Base-by-base conservation (phyloP, 2,329 filamentous ascomycete species). In the Colletotrichum magnum region DNA sequence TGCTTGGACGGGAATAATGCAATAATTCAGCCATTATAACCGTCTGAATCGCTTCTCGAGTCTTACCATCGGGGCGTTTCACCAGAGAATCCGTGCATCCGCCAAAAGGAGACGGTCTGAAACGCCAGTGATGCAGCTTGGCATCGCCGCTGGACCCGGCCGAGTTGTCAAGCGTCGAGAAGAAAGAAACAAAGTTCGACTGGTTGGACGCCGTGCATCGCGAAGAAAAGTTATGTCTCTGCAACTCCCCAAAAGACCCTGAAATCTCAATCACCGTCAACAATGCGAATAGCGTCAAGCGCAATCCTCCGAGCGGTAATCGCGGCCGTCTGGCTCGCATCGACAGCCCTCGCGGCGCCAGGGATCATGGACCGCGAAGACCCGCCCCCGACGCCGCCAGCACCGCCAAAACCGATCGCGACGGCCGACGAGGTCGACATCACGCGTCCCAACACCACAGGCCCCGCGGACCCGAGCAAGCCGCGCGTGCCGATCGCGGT, bases 81-180 rank as follows among this genome's bases (percentile, higher is more conserved):
- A 56, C 7, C 28, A n/a, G n/a, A 4, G 41, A 15, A 52, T 60
- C 50, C 50, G 41, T 69, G 62, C 62, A 60, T 24, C 9, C 13
- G 24, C 9, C 26, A 9, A 18, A 39, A 5, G 54, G 62, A 56
- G 50, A 36, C 16, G 24, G 12, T 26, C 66, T 69, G 66, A 69
- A 69, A 69, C 66, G 45, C 6, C 24, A 32, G 41, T 69, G 66
- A 69, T 50, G 66, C 66, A 52, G 18, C 66, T 69, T 66, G 62
- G 66, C 65, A 15, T 54, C 47, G 48, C 48, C 43, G 36, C 13
- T 24, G 21, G 45, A 15, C 45, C 45, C 45, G 45, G 16, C 6
- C 45, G 45, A 47, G 45, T 47, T n/a, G 18, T 47, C 6, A 18
- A 51, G 41, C 43, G 18, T 50, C 47, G 21, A 21, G n/a, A 43